Conservation (phyloP, 306 rosid genomes). For the Pyrus bretschneideri region DNA sequence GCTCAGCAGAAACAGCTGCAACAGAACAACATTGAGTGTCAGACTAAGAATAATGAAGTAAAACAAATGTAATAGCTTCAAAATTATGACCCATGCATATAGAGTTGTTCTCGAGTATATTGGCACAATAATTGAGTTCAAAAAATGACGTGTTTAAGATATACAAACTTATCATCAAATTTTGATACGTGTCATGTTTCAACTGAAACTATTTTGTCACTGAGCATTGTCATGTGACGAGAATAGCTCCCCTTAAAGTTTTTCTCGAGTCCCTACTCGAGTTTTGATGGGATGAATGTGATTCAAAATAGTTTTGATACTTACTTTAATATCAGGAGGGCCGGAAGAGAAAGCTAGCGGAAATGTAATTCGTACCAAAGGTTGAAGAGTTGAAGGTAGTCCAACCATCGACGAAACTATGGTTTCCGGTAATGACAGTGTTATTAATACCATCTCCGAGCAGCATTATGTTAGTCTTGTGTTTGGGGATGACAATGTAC, state of each 20-base stretch:
- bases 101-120: background rate
- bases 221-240: background rate
- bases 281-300: background rate
- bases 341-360: background rate
- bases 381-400: conserved; percentile 71
- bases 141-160: background rate
- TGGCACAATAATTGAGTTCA: background rate
- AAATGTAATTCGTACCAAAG: conserved; percentile 32
- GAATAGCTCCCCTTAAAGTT: background rate
- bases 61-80: background rate
- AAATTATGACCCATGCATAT: background rate
- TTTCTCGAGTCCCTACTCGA: background rate
- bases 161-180: background rate
- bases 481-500: conserved; percentile 42
- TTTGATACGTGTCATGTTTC: background rate
- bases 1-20: conserved; percentile 69
- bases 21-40: background rate
- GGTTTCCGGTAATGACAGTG: conserved; percentile 65
- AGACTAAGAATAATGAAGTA: background rate
- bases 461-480: conserved; percentile 51
- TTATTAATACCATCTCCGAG: conserved; percentile 71
- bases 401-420: conserved; percentile 63
- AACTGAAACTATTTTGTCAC: background rate
- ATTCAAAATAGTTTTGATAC: background rate
- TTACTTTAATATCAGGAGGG: background rate